Percentiles rank a stretch among this genome's conserved stretches.
Evolutionary conservation across 108 stramenopile genomes (phyloP).

Genomic region (Skeletonema marinoi): DNA sequence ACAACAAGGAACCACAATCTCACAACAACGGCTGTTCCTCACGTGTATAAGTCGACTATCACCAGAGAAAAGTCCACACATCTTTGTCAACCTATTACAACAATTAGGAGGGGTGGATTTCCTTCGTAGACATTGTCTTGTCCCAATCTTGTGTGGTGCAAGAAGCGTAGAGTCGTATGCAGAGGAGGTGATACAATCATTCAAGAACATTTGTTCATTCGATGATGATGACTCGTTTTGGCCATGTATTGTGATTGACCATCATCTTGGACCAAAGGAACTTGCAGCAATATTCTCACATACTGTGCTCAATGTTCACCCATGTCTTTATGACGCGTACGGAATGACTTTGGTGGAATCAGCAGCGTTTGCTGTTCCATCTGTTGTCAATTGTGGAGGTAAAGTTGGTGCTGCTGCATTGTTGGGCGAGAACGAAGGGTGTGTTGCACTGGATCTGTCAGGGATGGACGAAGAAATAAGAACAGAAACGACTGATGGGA

Average conservation of each 20-base stretch:
- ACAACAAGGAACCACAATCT: background rate
- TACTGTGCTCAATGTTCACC: constrained; percentile 58
- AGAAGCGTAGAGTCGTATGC: constrained; percentile 50
- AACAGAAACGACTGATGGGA: background rate
- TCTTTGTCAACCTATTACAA: constrained; percentile 47
- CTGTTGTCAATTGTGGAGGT: constrained; percentile 38
- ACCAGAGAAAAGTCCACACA: constrained; percentile 48
- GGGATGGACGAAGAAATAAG: constrained; percentile 4
- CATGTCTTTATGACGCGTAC: constrained; percentile 62
- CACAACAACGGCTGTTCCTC: constrained; percentile 25
- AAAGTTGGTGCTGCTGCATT: constrained; percentile 36
- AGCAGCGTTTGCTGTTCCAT: constrained; percentile 54
- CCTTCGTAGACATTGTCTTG: constrained; percentile 10
- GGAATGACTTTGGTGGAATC: constrained; percentile 71
- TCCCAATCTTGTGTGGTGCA: constrained; percentile 56
- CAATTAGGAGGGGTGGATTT: constrained; percentile 20
- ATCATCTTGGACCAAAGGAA: constrained; percentile 42
- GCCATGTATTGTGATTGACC: constrained; percentile 33
- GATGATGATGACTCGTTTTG: background rate
- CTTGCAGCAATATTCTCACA: constrained; percentile 44
- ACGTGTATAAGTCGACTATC: constrained; percentile 53
- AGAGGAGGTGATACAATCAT: constrained; percentile 5
- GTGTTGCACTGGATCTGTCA: constrained; percentile 25
- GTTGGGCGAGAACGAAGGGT: constrained; percentile 29
- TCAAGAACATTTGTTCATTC: background rate